Percentiles rank a stretch among this genome's conserved stretches.
These are phyloP conservation scores for Exophiala aquamarina DNA, from an alignment of 2,329 filamentous ascomycete species.

Conservation along the genomic window DNA sequence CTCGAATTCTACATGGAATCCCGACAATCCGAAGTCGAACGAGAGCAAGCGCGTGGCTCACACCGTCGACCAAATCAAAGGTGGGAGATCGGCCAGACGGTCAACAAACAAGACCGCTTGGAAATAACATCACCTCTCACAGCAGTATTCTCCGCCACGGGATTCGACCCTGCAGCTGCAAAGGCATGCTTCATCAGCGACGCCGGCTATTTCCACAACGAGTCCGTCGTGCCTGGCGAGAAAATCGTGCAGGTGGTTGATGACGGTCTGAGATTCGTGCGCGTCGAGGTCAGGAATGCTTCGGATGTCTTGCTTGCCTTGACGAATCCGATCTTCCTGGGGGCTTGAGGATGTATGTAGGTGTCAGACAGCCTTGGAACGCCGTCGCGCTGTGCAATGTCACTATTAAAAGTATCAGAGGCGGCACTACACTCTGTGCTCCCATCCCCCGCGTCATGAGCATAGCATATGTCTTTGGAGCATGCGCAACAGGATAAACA, in stretches of 20 bases:
- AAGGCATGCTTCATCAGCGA: constrained; percentile 21
- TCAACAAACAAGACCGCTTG: neutral
- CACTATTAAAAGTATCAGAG: too few species aligned
- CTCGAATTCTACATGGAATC: constrained; percentile 14
- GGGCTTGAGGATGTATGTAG: too few species aligned
- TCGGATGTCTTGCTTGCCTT: constrained; percentile 19
- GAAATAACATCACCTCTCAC: neutral
- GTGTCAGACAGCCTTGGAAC: too few species aligned
- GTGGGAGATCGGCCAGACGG: constrained; percentile 12
- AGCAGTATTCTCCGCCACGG: constrained; percentile 6
- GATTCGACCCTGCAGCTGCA: constrained; percentile 13
- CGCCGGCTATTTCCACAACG: constrained; percentile 21
- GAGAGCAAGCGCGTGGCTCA: too few species aligned
- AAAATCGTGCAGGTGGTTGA: constrained; percentile 1
- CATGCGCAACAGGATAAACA: too few species aligned
- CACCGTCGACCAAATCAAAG: too few species aligned
- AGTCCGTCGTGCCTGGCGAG: constrained; percentile 11
- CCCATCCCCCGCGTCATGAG: too few species aligned
- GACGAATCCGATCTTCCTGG: constrained; percentile 26
- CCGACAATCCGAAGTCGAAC: too few species aligned
- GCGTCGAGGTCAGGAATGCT: constrained; percentile 22
- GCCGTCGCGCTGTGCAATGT: too few species aligned
- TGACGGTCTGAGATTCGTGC: constrained; percentile 14
- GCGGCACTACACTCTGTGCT: too few species aligned
- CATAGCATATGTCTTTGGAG: too few species aligned